Evolutionary conservation across 2,329 filamentous ascomycete genomes (phyloP).

Genomic region (Ceratocystis papillata): DNA sequence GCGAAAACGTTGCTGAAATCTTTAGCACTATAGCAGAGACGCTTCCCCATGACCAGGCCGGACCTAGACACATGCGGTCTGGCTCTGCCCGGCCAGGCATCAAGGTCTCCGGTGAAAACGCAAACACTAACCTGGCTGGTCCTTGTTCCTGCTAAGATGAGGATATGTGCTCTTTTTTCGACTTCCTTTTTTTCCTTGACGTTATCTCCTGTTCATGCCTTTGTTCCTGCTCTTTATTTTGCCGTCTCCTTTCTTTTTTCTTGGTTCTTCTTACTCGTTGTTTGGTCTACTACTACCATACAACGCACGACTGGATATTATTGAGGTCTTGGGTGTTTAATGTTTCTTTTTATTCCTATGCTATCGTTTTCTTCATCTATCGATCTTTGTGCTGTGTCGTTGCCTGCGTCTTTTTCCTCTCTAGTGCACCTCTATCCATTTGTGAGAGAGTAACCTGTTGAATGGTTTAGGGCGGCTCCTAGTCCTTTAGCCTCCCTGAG

Average conservation of each 20-base stretch:
- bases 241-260: constrained; percentile 10
- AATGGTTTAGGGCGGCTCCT: neutral
- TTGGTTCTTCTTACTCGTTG: constrained; percentile 18
- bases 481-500: too few species aligned
- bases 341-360: constrained; percentile 16
- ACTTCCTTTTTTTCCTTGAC: constrained; percentile 10
- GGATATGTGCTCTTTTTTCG: neutral
- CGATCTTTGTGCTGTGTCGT: neutral
- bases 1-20: constrained; percentile 87
- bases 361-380: constrained; percentile 1
- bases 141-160: constrained; percentile 45
- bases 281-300: constrained; percentile 5
- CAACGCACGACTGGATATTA: constrained; percentile 18
- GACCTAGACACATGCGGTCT: constrained; percentile 71
- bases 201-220: neutral
- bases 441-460: too few species aligned
- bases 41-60: constrained; percentile 87
- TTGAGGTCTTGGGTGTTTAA: constrained; percentile 18
- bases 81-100: constrained; percentile 48
- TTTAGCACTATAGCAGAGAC: constrained; percentile 98
- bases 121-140: constrained; percentile 47
- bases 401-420: too few species aligned
- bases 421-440: too few species aligned
- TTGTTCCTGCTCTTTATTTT: constrained; percentile 12
- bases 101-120: constrained; percentile 45